Evolutionary conservation across 2,329 filamentous ascomycete species (phyloP).

Genomic region (Scedosporium apiospermum): DNA sequence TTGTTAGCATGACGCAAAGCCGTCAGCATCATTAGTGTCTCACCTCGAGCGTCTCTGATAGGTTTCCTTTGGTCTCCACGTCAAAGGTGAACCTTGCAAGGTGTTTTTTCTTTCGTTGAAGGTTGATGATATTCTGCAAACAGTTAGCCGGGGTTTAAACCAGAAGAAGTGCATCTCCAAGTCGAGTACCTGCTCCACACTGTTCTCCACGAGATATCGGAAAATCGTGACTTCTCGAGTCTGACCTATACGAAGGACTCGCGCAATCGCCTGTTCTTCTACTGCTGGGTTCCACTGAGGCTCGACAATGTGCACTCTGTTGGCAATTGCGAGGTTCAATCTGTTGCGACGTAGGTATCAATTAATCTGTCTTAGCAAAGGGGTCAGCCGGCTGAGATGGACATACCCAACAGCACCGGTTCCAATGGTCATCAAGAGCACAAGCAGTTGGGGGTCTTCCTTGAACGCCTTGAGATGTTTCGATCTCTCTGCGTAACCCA

Average conservation of each 20-base stretch:
- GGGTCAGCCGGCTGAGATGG: background rate
- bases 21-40: too few species aligned
- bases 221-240: background rate
- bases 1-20: too few species aligned
- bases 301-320: background rate
- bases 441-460: background rate
- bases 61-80: too few species aligned
- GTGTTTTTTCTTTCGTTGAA: too few species aligned
- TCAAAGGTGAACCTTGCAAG: too few species aligned
- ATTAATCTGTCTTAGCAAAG: background rate
- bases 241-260: background rate
- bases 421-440: background rate
- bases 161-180: too few species aligned
- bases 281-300: background rate
- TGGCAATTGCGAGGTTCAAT: background rate
- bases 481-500: background rate
- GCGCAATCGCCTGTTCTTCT: background rate
- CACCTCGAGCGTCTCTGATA: too few species aligned
- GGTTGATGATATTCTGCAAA: too few species aligned
- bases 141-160: too few species aligned
- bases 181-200: background rate
- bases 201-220: background rate
- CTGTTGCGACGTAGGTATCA: background rate
- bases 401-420: background rate
- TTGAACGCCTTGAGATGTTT: background rate